Base-by-base conservation (phyloP, 148 eudicot genomes). In the Cornus kousa region DNA sequence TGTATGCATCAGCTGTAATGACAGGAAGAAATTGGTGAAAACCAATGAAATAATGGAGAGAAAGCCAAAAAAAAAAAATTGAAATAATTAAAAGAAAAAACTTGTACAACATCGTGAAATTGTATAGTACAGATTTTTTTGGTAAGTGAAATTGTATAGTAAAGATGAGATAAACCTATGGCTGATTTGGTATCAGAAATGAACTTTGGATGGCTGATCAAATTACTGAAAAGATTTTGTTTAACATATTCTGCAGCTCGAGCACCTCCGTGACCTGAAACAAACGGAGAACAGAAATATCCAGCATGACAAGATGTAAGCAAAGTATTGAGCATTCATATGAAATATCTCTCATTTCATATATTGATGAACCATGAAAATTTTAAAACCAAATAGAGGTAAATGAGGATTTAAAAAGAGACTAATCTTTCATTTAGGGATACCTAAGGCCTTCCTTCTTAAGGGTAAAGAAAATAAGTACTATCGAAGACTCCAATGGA, bases 231-330 rank as follows among this genome's bases (percentile, higher is more conserved):
- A 55, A 95, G 95, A 81, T 95, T 87, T 75, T 95, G 92, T 72
- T 95, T 95, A 16, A 95, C 99, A 83, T 90, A 95, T 78, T 95
- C 97, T 32, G 98, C 99, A 80, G 99, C 99, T 64, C 99, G 90
- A 82, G 98, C 99, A 80, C 99, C 99, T 9, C 99, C 99, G 81
- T 95, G 99, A 60, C 97, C 98, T 94, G 86, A 75, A 81, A 80
- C 43, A 68, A 55, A 40, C 76, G 77, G 6, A 65, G 68, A 50
- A 55, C 28, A 71, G 10, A 68, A 70, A 48, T 19, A 80, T 5
- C 75, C 57, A 68, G 5, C 31, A 32, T 65, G 39, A 48, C 37
- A 78, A 22, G 37, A 35, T 2, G 37, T 35, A 35, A 73, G 64
- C 0, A 19, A 74, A 50, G 69, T 53, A 68, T 64, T 71, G 70